phyloP scores from a whole-genome alignment of 1,284 basidiomycete genomes.

The Mycosarcoma maydis region DNA sequence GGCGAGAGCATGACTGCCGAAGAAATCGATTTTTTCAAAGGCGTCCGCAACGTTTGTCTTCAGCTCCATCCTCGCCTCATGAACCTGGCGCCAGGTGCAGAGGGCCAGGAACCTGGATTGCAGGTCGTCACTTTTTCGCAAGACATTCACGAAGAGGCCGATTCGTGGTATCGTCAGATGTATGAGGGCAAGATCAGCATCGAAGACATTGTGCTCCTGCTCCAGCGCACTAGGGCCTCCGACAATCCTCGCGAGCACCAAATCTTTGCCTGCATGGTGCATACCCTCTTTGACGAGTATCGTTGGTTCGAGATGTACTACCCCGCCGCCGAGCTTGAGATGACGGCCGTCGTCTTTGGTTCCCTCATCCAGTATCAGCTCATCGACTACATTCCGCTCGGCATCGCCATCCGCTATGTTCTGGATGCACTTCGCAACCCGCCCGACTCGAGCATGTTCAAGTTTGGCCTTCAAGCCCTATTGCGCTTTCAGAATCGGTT shows the following conservation, averaged over 20 bases:
- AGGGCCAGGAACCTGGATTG: conserved; percentile 90
- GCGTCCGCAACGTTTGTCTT: conserved; percentile 90
- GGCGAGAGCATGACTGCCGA: conserved; percentile 70
- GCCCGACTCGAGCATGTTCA: conserved; percentile 91
- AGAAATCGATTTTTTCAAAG: conserved; percentile 88
- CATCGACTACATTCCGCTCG: conserved; percentile 92
- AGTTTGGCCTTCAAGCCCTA: conserved; percentile 92
- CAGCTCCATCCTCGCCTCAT: conserved; percentile 96
- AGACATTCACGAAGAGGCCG: conserved; percentile 86
- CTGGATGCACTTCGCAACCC: conserved; percentile 82
- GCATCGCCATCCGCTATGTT: conserved; percentile 96
- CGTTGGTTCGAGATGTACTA: conserved; percentile 95
- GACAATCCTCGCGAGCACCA: conserved; percentile 87
- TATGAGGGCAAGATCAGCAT: conserved; percentile 90
- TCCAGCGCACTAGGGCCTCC: conserved; percentile 86
- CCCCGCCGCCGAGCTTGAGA: conserved; percentile 89
- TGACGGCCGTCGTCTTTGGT: conserved; percentile 96
- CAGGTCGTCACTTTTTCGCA: conserved; percentile 85
- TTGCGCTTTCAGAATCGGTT: conserved; percentile 86
- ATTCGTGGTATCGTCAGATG: conserved; percentile 97
- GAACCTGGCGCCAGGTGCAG: conserved; percentile 84
- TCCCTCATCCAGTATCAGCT: conserved; percentile 93
- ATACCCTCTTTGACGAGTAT: conserved; percentile 99
- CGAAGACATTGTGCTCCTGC: conserved; percentile 88
- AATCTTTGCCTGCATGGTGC: conserved; percentile 97